A percentile compares a stretch with the other conserved stretches of the same genome.
Conservation (phyloP, 257 asterid genomes). For the Scutellaria baicalensis region DNA sequence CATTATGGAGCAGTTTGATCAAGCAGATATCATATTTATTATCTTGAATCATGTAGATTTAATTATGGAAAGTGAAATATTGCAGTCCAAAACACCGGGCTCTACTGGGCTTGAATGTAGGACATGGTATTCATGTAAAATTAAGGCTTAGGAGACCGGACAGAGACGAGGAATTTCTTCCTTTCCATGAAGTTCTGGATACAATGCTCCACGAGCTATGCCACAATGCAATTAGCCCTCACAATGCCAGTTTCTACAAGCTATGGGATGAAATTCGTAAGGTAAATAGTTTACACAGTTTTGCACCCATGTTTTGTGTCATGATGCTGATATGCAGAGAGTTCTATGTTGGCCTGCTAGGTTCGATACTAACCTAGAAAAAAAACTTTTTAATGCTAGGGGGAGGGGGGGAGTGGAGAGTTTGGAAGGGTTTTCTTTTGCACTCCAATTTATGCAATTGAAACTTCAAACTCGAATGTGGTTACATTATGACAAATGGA, state of each 20-base stretch:
- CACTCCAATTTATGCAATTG: too few relatives aligned
- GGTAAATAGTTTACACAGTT: constrained; percentile 27
- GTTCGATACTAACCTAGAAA: too few relatives aligned
- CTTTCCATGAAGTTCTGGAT: constrained; percentile 66
- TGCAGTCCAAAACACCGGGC: constrained; percentile 55
- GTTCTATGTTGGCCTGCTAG: too few relatives aligned
- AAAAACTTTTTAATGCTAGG: too few relatives aligned
- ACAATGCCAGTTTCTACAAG: constrained; percentile 79
- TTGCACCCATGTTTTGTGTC: neutral
- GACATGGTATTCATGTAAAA: constrained; percentile 65
- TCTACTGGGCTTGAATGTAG: constrained; percentile 80
- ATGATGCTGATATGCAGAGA: too few relatives aligned
- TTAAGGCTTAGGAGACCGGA: constrained; percentile 75
- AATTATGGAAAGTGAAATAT: neutral
- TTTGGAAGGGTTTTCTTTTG: too few relatives aligned
- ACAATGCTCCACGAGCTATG: constrained; percentile 98
- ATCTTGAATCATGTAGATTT: neutral
- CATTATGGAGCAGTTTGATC: neutral
- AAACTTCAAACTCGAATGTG: too few relatives aligned
- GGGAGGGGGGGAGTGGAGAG: too few relatives aligned
- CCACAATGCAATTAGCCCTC: constrained; percentile 85
- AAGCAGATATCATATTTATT: neutral
- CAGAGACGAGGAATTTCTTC: constrained; percentile 67
- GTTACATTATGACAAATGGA: too few relatives aligned
- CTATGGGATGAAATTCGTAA: constrained; percentile 92